These are phyloP conservation scores for Schizosaccharomyces cryophilus DNA, from an alignment of 805 yeast species.

Conservation along the genomic window DNA sequence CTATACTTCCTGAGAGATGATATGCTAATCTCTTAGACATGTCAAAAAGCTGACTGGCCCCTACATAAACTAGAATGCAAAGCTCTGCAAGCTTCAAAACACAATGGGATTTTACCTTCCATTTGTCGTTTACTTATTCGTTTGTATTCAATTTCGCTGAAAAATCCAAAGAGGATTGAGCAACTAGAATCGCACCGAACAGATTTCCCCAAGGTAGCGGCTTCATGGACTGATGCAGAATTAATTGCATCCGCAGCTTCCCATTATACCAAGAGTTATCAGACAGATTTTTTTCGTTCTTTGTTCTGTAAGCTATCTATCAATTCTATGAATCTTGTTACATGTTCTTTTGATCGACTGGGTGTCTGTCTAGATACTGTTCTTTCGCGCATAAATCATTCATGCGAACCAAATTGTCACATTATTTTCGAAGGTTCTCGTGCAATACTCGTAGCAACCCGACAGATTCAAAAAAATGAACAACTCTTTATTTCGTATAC, in stretches of 20 bases:
- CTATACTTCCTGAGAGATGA: not conserved
- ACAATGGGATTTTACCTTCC: not conserved
- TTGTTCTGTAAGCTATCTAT: not conserved
- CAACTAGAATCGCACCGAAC: not conserved
- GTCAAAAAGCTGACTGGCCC: not conserved
- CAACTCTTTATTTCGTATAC: slow-evolving; percentile 7
- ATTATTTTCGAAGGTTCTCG: not conserved
- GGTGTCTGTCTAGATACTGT: not conserved
- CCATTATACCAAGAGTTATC: not conserved
- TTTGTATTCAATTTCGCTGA: not conserved
- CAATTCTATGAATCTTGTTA: not conserved
- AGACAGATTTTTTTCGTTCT: not conserved
- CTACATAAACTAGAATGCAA: not conserved
- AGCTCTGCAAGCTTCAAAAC: not conserved
- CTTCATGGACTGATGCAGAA: not conserved
- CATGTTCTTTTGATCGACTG: not conserved
- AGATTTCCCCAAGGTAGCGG: not conserved
- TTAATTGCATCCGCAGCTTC: not conserved
- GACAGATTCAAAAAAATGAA: slow-evolving; percentile 5
- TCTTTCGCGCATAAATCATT: not conserved
- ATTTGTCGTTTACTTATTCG: not conserved
- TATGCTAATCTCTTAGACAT: not conserved
- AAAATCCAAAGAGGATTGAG: not conserved
- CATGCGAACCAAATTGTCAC: not conserved
- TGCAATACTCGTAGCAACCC: not conserved